Conservation (phyloP, 208 protist genomes). For the Crithidia bombi region DNA sequence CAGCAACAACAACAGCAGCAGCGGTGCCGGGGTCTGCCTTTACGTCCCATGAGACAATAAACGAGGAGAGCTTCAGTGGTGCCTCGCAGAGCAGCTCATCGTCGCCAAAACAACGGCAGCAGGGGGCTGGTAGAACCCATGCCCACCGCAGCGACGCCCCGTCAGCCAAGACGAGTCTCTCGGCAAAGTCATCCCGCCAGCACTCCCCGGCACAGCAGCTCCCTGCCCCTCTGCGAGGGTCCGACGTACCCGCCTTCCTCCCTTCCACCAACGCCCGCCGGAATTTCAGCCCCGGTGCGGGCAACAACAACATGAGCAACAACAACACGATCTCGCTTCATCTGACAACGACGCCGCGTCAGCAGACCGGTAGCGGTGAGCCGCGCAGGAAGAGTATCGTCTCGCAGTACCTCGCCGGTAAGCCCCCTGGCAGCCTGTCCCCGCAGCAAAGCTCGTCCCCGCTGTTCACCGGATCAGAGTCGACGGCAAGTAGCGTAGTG, state of each 20-base stretch:
- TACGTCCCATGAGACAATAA: too few relatives aligned
- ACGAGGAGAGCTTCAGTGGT: too few relatives aligned
- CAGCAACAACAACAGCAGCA: too few relatives aligned
- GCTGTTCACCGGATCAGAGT: neutral
- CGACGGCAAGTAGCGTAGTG: neutral
- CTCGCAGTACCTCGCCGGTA: slow-evolving; percentile 1
- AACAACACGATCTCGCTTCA: neutral
- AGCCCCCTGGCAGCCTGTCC: slow-evolving; percentile 7
- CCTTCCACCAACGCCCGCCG: neutral
- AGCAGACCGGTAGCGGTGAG: neutral
- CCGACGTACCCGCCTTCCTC: neutral
- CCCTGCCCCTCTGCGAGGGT: neutral
- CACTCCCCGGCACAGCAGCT: neutral
- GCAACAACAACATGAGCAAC: neutral
- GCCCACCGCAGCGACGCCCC: neutral
- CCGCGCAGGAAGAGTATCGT: slow-evolving; percentile 4
- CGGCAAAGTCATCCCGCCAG: neutral
- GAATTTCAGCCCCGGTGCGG: neutral
- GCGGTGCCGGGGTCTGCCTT: too few relatives aligned
- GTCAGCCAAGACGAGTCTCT: neutral
- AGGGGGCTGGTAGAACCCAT: neutral
- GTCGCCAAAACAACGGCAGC: too few relatives aligned
- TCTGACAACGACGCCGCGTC: neutral
- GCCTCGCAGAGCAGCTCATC: too few relatives aligned
- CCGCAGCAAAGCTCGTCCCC: slow-evolving; percentile 6